Evolutionary conservation across 2,329 filamentous ascomycete species (phyloP).

Genomic region (Elsinoe batatas): DNA sequence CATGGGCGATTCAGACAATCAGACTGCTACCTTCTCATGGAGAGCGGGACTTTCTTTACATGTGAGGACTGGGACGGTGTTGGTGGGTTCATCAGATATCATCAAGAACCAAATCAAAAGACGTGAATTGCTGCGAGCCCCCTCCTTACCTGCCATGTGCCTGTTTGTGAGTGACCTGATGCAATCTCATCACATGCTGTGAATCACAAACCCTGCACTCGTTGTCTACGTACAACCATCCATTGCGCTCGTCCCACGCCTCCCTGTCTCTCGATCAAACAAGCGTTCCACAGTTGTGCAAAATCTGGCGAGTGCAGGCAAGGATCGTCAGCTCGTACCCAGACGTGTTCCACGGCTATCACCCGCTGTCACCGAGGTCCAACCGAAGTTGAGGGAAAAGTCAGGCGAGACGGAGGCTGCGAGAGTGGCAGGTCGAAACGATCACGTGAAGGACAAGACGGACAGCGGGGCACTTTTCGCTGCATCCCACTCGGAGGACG

Average conservation of each 20-base stretch:
- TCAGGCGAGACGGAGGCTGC: background rate
- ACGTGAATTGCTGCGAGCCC: background rate
- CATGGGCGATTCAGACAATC: background rate
- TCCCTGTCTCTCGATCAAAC: slow-evolving; percentile 4
- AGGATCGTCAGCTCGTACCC: slow-evolving; percentile 1
- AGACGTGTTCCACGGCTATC: background rate
- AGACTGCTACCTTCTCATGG: slow-evolving; percentile 1
- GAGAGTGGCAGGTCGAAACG: background rate
- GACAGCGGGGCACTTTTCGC: too few relatives aligned
- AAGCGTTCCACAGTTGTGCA: background rate
- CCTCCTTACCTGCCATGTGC: too few relatives aligned
- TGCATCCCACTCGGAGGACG: background rate
- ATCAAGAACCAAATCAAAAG: background rate
- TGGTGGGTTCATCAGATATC: background rate
- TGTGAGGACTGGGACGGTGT: background rate
- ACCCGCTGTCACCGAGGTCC: background rate
- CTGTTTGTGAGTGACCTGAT: too few relatives aligned
- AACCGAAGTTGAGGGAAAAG: background rate
- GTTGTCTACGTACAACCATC: background rate
- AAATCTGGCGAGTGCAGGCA: background rate
- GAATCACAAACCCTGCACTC: background rate
- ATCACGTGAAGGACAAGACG: background rate
- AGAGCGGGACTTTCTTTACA: background rate
- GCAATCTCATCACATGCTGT: background rate
- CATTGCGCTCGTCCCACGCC: background rate